Evolutionary conservation across 495 filamentous ascomycete species (phyloP).

Genomic region (Pyrenula aspistea): DNA sequence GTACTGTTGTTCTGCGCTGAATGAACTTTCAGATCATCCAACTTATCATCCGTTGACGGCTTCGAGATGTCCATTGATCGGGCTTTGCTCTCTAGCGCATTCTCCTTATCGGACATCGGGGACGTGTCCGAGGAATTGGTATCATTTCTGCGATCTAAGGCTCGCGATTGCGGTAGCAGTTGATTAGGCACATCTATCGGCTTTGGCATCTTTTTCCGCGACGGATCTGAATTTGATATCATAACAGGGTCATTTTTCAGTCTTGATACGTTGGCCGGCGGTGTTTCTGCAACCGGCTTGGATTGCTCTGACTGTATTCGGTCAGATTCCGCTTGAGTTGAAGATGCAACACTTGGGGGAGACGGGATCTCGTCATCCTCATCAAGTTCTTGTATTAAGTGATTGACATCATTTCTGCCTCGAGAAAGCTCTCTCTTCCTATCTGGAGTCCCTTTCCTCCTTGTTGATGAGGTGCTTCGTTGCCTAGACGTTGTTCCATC

Average conservation of each 20-base stretch:
- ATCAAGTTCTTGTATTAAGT: background rate
- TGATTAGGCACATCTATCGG: background rate
- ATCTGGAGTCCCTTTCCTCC: background rate
- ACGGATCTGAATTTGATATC: background rate
- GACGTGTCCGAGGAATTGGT: background rate
- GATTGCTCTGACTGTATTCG: background rate
- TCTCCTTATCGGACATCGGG: background rate
- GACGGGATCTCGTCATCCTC: background rate
- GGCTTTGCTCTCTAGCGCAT: background rate
- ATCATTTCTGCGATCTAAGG: background rate
- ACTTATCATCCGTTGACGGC: no score
- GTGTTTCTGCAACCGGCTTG: background rate
- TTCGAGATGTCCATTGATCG: no score
- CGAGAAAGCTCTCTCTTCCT: background rate
- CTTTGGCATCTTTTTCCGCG: background rate
- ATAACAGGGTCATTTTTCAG: background rate
- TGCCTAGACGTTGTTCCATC: background rate
- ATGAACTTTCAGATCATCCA: no score
- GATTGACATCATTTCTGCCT: background rate
- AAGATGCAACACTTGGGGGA: background rate
- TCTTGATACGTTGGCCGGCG: background rate
- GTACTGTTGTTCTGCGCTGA: no score
- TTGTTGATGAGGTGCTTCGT: background rate
- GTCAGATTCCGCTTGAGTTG: background rate
- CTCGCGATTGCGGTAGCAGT: background rate